Evolutionary conservation across 2,329 filamentous ascomycete species (phyloP).

Genomic region (Hypoxylon sp.): DNA sequence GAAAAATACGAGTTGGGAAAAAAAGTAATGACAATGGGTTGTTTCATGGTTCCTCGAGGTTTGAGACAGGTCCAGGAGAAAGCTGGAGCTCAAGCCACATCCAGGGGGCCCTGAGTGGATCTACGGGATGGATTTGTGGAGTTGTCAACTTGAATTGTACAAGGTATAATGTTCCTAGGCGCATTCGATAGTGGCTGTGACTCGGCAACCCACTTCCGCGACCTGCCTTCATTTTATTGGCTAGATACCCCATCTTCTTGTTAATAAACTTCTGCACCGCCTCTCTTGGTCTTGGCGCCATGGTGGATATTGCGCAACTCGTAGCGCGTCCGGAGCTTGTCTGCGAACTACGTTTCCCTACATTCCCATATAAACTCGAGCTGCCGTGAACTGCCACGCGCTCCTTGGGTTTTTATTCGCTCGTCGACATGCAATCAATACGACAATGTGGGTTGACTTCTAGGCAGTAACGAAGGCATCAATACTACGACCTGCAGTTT

Average conservation of each 20-base stretch:
- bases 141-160: background rate
- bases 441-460: conserved; percentile 18
- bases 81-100: conserved; percentile 46
- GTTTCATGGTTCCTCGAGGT: conserved; percentile 36
- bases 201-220: conserved; percentile 4
- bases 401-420: conserved; percentile 25
- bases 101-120: conserved; percentile 29
- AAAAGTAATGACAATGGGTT: conserved; percentile 22
- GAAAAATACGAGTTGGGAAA: conserved; percentile 17
- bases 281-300: conserved; percentile 31
- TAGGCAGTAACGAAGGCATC: conserved; percentile 19
- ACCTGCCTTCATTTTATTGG: background rate
- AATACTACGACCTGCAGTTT: conserved; percentile 15
- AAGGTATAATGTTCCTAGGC: too few species aligned
- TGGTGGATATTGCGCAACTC: conserved; percentile 30
- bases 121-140: conserved; percentile 6
- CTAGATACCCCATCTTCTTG: background rate
- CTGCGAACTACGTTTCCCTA: background rate
- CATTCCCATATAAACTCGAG: conserved; percentile 29
- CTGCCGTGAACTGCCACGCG: conserved; percentile 29
- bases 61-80: conserved; percentile 34
- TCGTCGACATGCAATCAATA: conserved; percentile 15
- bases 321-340: conserved; percentile 22
- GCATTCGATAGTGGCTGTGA: conserved; percentile 20
- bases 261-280: conserved; percentile 32